Evolutionary conservation across 768 basidiomycete species (phyloP), one percentile per base, ranked within the genome.

Genomic region (Agaricus blazei): DNA sequence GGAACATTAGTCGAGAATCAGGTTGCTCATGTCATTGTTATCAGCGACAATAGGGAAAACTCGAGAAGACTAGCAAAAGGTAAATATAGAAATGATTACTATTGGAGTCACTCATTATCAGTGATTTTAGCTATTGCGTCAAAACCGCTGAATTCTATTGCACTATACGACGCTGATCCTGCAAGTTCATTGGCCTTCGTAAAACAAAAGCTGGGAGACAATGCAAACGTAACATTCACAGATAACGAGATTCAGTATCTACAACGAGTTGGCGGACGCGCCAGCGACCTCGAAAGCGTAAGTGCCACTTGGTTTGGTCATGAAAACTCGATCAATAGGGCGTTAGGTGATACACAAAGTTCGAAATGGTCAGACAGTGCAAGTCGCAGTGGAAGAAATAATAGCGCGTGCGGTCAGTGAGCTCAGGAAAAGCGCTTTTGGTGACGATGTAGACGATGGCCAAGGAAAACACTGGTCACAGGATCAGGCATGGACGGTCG

Each of bases 351-450:
- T 95, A 9, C 87, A 93, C 71, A 95, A 94, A 71, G 84, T 94
- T 37, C 78, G 84, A 23, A 85, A 77, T 48, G 90, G 92, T 2
- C 81, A 83, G 70, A 71, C 66, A 14, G 79, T 95, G 3, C 76
- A 83, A 51, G 89, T 88, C 38, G 92, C 93, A 1, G 89, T 97
- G 4, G 90, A 95, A 63, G 95, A 98, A 64, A 92, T 98, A 62
- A 82, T 97, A 57, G 70, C 71, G 23, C 80, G 90, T 14, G 87
- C 86, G 34, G 83, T 93, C 9, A 78, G 83, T 34, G 94, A 97
- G 67, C 72, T 98, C 48, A 76, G 90, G 46, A 98, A 98, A 77
- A 87, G 81, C 46, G 90, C 90, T 0, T 99, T 98, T 65, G 96
- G 94, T 0, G 94, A 97, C 60, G 95, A 97, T 64, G 69, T 76